Evolutionary conservation across 2,329 filamentous ascomycete genomes (phyloP), one percentile per base, ranked within the genome.

Genomic region (Fusarium armeniacum): DNA sequence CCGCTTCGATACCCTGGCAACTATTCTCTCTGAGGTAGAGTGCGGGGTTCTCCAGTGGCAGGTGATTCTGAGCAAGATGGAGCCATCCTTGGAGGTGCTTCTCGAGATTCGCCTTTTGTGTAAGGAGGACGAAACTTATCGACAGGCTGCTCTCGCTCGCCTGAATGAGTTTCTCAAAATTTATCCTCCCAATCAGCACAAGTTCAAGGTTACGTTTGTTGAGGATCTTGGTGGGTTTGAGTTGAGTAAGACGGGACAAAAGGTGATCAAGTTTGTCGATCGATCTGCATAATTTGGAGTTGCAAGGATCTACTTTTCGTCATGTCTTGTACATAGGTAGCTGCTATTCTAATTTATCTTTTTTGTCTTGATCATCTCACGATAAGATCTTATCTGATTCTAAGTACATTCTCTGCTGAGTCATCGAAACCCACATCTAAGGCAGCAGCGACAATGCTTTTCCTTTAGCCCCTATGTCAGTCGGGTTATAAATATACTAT

Each of bases 11-110:
- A 73, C 62, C 1, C 35, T 84, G 1, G 44, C 70, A 0, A 41
- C 61, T 0, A 13, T 79, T 0, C 71, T 80, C 50, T 67, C 65
- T 1, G 67, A 75, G 1, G 43, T 61, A 0, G 58, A 74, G 3
- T 76, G 61, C 6, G 77, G 77, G 0, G 55, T 84, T 4, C 53
- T 84, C 0, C 79, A 84, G 40, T 84, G 81, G 80, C 82, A 84
- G 60, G 68, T 83, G 2, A 76, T 84, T 4, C 45, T 83, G 6
- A 67, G 74, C 15, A 75, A 70, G 54, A 54, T 77, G 41, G 69
- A 76, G 16, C 71, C 66, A 2, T 71, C 74, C 0, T 20, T 68
- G 52, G 77, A 78, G 10, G 53, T 65, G 2, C 68, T 47, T 0
- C 58, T 74, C 0, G 69, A 81, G 65, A 36, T 74, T 11, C 57